Evolutionary conservation across 1,284 basidiomycete species (phyloP), one percentile per base, ranked within the genome.

Genomic region (Naganishia liquefaciens): DNA sequence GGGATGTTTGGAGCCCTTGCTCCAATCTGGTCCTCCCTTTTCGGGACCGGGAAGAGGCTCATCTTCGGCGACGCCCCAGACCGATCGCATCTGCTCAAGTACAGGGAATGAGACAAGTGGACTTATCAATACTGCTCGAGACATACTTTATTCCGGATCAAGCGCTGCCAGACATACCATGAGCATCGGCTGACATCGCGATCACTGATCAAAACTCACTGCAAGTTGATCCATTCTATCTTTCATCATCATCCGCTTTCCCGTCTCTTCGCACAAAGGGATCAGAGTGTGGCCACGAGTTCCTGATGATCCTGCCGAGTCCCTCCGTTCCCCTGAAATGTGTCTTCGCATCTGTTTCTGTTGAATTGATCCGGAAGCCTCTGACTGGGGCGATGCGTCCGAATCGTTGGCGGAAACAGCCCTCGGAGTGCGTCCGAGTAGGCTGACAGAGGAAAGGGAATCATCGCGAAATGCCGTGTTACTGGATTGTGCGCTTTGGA

Each of bases 171-270:
- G 17, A 37, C 3, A 33, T 19, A 21, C 28, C 46, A 9, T 61
- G 10, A 51, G n/a, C 4, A 2, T 27, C 40, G 19, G 25, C 7
- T 17, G 7, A 23, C 10, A 28, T 33, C 17, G 5, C 6, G 21
- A 23, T 2, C 4, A n/a, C 23, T 25, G 21, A n/a, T 27, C 7
- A 9, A 2, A 6, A 66, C 64, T 19, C 44, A 66, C 64, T n/a
- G 64, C 43, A 33, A 66, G 46, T 21, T 66, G 64, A 55, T 66
- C 64, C 46, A 53, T 66, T 40, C 64, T 54, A 25, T 54, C 64
- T 28, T 54, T 62, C 7, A 54, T 17, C 7, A 55, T 53, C 46
- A 66, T 47, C 40, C 64, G 23, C 28, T 66, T 66, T 13, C 64
- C 64, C 6, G 64, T 66, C 30, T 60, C 49, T 21, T 66, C 64